phyloP scores from a whole-genome alignment of 164 flowering plant genomes.

The Kingdonia uniflora region DNA sequence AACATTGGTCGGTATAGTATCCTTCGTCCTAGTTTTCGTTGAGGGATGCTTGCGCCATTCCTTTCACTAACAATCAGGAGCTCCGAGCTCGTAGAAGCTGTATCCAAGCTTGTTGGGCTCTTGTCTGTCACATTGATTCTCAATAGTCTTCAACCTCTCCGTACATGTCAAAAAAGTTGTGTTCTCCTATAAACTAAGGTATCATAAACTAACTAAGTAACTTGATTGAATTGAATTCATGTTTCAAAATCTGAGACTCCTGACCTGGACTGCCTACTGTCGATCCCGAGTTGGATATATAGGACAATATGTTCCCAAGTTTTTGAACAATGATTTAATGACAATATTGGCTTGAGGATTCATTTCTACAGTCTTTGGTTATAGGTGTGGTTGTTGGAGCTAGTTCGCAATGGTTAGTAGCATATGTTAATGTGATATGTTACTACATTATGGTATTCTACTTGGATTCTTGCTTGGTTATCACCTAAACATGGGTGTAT shows the following conservation, averaged over 20 bases:
- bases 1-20: conserved; percentile 16
- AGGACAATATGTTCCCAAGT: too few species aligned
- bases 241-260: too few species aligned
- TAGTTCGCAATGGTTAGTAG: too few species aligned
- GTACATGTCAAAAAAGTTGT: too few species aligned
- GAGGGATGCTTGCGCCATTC: conserved; percentile 15
- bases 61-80: conserved; percentile 16
- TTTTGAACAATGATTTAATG: too few species aligned
- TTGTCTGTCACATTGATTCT: conserved; percentile 25
- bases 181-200: too few species aligned
- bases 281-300: too few species aligned
- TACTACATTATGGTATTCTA: conserved; percentile 23
- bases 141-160: conserved; percentile 26
- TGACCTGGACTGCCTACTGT: too few species aligned
- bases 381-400: too few species aligned
- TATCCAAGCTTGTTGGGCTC: conserved; percentile 21
- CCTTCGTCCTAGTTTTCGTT: conserved; percentile 19
- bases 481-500: too few species aligned
- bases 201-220: too few species aligned
- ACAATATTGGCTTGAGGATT: conserved; percentile 10
- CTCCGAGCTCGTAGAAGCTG: conserved; percentile 15
- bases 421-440: conserved; percentile 1
- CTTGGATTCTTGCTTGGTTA: conserved; percentile 14
- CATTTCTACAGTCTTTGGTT: not conserved
- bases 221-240: too few species aligned